phyloP scores from a whole-genome alignment of 148 eudicot species.

The Rhododendron simsii region DNA sequence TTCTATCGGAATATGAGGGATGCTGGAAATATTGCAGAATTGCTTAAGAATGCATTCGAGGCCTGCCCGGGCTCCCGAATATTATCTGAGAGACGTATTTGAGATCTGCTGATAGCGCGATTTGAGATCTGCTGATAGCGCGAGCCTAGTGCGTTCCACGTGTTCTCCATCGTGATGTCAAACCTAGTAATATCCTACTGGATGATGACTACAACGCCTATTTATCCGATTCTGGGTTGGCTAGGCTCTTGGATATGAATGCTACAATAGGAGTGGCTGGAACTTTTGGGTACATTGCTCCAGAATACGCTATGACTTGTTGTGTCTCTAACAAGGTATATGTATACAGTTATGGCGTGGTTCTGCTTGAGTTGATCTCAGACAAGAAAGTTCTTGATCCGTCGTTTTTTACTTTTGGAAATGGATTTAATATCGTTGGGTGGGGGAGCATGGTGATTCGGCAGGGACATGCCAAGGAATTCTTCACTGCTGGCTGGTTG shows the following conservation, averaged over 20 bases:
- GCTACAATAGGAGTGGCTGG: slow-evolving; percentile 63
- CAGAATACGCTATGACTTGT: slow-evolving; percentile 58
- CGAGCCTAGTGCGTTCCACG: slow-evolving; percentile 50
- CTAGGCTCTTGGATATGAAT: slow-evolving; percentile 46
- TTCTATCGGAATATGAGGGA: no score
- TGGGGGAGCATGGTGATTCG: slow-evolving; percentile 45
- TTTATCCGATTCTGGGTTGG: slow-evolving; percentile 50
- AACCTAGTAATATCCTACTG: slow-evolving; percentile 51
- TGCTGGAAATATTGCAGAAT: no score
- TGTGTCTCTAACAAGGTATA: slow-evolving; percentile 55
- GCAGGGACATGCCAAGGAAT: slow-evolving; percentile 49
- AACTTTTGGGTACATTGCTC: slow-evolving; percentile 55
- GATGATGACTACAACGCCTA: slow-evolving; percentile 50
- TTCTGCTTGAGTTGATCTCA: slow-evolving; percentile 45
- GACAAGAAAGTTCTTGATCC: slow-evolving; percentile 48
- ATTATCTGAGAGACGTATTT: no score
- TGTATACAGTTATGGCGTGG: slow-evolving; percentile 55
- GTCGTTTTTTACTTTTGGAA: slow-evolving; percentile 40
- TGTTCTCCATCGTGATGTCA: slow-evolving; percentile 50
- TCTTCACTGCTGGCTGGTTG: slow-evolving; percentile 31
- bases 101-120: no score
- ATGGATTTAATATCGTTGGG: slow-evolving; percentile 47
- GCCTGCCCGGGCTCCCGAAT: no score
- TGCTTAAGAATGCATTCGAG: no score
- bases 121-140: slow-evolving; percentile 10